Evolutionary conservation across 2,329 filamentous ascomycete species (phyloP).

Genomic region (Trichoderma endophyticum): DNA sequence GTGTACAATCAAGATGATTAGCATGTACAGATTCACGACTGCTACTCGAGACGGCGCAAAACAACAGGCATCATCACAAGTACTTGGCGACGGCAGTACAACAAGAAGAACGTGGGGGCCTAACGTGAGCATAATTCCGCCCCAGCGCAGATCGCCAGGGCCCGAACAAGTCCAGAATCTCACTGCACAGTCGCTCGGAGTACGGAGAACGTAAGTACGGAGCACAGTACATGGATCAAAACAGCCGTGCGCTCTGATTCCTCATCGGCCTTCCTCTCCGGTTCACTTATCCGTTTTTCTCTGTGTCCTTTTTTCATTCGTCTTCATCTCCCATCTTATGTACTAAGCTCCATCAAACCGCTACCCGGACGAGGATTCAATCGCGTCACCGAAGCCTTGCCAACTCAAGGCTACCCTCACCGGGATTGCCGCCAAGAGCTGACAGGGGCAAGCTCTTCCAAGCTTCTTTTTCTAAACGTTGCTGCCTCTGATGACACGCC

Average conservation of each 20-base stretch:
- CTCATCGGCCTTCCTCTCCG: not conserved
- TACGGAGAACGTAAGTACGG: not conserved
- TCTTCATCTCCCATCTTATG: not conserved
- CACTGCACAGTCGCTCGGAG: not conserved
- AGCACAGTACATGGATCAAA: not conserved
- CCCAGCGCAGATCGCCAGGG: constrained; percentile 10
- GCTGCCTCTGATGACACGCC: not conserved
- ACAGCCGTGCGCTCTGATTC: not conserved
- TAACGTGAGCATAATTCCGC: not conserved
- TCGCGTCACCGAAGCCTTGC: not conserved
- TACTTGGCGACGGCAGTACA: not conserved
- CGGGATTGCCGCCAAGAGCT: not conserved
- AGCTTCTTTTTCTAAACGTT: not conserved
- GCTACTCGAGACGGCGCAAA: not conserved
- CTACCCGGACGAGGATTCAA: not conserved
- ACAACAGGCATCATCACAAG: not conserved
- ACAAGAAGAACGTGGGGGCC: not conserved
- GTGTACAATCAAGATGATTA: not conserved
- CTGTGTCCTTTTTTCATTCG: not conserved
- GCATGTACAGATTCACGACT: not conserved
- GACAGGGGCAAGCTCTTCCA: not conserved
- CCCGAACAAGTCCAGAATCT: constrained; percentile 3
- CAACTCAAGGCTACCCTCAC: not conserved
- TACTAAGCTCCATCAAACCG: not conserved
- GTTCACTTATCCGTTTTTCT: not conserved